phyloP scores from a whole-genome alignment of 164 flowering plant species.

The Berberis vulgaris region DNA sequence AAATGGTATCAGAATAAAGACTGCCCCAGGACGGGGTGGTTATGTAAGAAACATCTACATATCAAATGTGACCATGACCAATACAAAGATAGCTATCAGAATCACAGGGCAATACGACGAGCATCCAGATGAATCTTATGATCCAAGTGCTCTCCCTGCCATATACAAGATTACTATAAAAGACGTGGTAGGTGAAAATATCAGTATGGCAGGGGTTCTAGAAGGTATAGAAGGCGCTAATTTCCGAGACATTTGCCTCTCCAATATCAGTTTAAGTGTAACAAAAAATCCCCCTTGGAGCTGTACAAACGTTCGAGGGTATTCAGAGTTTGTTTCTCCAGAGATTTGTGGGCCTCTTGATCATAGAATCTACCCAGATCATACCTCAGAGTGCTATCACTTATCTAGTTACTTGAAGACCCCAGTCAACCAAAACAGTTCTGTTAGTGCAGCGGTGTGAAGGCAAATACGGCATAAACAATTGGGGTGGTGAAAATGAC shows the following conservation, averaged over 20 bases:
- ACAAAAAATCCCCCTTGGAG: constrained; percentile 45
- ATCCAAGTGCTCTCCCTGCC: constrained; percentile 53
- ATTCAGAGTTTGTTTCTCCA: constrained; percentile 48
- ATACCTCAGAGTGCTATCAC: constrained; percentile 34
- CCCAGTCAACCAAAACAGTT: background rate
- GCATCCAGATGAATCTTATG: constrained; percentile 66
- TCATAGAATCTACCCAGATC: constrained; percentile 27
- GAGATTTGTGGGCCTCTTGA: constrained; percentile 40
- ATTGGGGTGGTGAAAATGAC: constrained; percentile 5
- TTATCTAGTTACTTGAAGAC: constrained; percentile 12
- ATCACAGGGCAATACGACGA: constrained; percentile 42
- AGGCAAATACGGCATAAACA: constrained; percentile 4
- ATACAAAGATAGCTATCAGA: constrained; percentile 39
- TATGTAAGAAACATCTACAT: constrained; percentile 43
- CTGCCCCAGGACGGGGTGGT: constrained; percentile 73
- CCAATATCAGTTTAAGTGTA: constrained; percentile 36
- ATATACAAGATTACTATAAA: constrained; percentile 49
- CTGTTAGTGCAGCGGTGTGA: constrained; percentile 11
- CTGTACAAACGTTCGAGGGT: constrained; percentile 52
- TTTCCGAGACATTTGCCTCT: constrained; percentile 45
- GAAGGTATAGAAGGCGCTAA: constrained; percentile 53
- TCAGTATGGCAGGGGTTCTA: constrained; percentile 48
- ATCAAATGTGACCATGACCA: constrained; percentile 32
- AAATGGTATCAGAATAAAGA: constrained; percentile 47
- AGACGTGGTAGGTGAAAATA: constrained; percentile 46